Evolutionary conservation across 2,329 filamentous ascomycete species (phyloP).

Genomic region (Chaetothyriales sp.): DNA sequence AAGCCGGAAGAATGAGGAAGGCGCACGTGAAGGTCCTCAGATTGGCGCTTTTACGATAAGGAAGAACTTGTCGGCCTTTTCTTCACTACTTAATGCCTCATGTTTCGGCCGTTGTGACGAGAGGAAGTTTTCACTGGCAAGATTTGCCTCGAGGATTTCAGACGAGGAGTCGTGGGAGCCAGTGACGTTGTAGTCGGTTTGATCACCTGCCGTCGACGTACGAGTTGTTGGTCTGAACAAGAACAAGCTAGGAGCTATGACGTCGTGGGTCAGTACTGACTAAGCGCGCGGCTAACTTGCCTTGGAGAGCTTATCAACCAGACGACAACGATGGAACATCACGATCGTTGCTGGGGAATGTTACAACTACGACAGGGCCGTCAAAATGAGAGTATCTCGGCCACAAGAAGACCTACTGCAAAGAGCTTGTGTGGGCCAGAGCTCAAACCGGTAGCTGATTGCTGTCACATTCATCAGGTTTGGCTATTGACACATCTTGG

Average conservation of each 20-base stretch:
- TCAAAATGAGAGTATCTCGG: not conserved
- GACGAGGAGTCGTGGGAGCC: not conserved
- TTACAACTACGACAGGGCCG: not conserved
- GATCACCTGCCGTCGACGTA: no score
- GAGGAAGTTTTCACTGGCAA: not conserved
- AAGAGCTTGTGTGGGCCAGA: not conserved
- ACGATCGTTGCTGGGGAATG: not conserved
- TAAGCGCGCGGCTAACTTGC: no score
- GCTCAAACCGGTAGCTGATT: not conserved
- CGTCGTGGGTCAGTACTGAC: no score
- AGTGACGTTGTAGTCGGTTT: not conserved
- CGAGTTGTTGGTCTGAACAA: no score
- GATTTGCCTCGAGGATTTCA: not conserved
- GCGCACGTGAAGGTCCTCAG: not conserved
- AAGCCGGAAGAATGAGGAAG: not conserved
- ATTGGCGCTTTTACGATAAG: not conserved
- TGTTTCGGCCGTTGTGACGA: not conserved
- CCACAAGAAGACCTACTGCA: not conserved
- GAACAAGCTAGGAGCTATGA: no score
- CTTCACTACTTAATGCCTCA: not conserved
- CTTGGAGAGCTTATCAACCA: no score
- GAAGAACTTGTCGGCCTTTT: not conserved
- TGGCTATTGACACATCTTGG: not conserved
- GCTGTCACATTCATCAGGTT: not conserved
- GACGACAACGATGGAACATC: no score